These are phyloP conservation scores for Pseudocohnilembus persalinus DNA, from an alignment of 169 alveolate genomes.

Conservation along the genomic window DNA sequence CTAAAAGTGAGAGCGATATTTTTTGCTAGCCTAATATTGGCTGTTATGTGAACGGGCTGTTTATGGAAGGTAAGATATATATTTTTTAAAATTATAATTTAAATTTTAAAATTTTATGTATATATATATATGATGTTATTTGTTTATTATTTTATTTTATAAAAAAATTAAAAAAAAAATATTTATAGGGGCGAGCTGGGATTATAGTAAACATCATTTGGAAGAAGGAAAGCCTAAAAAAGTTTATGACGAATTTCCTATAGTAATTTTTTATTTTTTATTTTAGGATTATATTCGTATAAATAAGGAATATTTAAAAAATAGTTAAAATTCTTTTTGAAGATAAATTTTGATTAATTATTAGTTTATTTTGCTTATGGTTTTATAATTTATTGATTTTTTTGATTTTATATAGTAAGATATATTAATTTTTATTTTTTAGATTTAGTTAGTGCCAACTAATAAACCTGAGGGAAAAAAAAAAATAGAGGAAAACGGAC, in stretches of 20 bases:
- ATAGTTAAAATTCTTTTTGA: not conserved
- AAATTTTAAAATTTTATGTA: not conserved
- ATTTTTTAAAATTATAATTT: not conserved
- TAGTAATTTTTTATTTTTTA: not conserved
- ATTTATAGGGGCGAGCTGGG: constrained; percentile 12
- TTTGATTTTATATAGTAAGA: not conserved
- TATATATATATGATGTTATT: constrained; percentile 1
- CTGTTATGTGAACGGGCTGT: constrained; percentile 5
- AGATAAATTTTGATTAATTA: constrained; percentile 2
- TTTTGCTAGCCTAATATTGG: not conserved
- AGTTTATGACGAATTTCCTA: not conserved
- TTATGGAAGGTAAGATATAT: constrained; percentile 15
- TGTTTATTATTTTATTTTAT: no score
- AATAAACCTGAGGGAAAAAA: not conserved
- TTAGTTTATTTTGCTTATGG: not conserved
- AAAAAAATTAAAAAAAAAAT: no score
- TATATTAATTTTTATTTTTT: not conserved
- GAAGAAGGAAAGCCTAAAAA: constrained; percentile 12
- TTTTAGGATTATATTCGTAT: not conserved
- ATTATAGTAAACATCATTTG: not conserved
- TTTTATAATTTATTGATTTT: not conserved
- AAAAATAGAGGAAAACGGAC: not conserved
- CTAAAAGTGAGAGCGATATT: not conserved
- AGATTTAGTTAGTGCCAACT: not conserved
- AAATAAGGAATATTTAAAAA: not conserved